Conservation (phyloP, 176 grass and related monocot genomes). For the Carex cristatella region DNA sequence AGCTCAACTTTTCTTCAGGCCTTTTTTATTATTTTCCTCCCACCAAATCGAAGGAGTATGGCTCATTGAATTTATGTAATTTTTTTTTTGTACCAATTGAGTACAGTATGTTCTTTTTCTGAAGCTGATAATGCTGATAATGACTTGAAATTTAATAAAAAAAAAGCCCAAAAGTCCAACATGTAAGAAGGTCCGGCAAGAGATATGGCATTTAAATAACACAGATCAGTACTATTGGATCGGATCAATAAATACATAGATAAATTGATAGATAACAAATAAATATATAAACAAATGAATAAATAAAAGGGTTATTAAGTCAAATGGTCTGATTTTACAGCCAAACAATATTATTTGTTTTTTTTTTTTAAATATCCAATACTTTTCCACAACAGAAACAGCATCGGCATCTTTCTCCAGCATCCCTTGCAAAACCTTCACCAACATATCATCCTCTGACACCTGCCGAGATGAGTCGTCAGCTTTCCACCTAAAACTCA, state of each 20-base stretch:
- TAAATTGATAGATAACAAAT: neutral
- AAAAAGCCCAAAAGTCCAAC: neutral
- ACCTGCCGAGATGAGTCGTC: slow-evolving; percentile 42
- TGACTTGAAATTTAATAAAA: neutral
- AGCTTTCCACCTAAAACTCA: slow-evolving; percentile 44
- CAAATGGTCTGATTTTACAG: neutral
- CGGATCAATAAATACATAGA: neutral
- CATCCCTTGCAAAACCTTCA: neutral
- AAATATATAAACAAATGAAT: neutral
- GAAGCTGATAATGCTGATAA: neutral
- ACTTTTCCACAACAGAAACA: slow-evolving; percentile 12
- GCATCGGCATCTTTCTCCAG: neutral
- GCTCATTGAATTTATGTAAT: neutral
- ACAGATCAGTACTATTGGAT: neutral
- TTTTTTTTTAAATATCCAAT: neutral
- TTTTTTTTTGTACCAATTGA: neutral
- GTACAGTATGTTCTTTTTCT: neutral
- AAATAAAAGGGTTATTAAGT: neutral
- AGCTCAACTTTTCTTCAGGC: neutral
- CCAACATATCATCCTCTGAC: neutral
- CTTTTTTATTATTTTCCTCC: neutral
- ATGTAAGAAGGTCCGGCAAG: neutral
- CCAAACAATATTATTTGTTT: neutral
- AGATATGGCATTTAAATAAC: neutral
- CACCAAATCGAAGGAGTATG: neutral